A percentile compares a stretch with the other conserved stretches of the same genome.
Evolutionary conservation across 2,329 filamentous ascomycete genomes (phyloP).

Genomic region (Clonostachys solani): DNA sequence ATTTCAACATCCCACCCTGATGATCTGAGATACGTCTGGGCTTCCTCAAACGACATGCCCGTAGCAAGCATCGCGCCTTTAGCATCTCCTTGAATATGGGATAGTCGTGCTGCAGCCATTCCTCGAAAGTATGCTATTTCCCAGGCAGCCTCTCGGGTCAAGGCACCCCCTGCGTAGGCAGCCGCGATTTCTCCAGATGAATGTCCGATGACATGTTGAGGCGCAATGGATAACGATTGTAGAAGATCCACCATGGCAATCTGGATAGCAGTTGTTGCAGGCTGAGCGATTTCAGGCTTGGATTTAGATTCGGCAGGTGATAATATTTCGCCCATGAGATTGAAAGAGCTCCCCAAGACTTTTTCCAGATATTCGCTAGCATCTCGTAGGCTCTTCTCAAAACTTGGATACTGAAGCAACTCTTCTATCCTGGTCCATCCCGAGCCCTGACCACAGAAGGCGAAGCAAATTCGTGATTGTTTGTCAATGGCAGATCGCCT

Average conservation of each 20-base stretch:
- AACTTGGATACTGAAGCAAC: constrained; percentile 32
- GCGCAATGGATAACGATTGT: constrained; percentile 20
- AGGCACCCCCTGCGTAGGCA: constrained; percentile 29
- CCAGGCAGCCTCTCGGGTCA: constrained; percentile 31
- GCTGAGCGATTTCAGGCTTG: constrained; percentile 29
- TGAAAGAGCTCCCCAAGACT: constrained; percentile 21
- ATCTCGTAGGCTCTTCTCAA: constrained; percentile 33
- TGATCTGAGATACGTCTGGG: constrained; percentile 15
- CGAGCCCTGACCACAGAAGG: constrained; percentile 38
- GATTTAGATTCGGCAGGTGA: constrained; percentile 20
- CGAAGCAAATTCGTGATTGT: constrained; percentile 26
- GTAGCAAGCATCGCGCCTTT: constrained; percentile 37
- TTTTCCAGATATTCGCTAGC: constrained; percentile 22
- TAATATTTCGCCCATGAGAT: constrained; percentile 29
- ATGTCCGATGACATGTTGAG: constrained; percentile 33
- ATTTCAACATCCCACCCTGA: constrained; percentile 19
- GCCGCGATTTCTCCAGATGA: constrained; percentile 43
- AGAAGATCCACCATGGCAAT: constrained; percentile 36
- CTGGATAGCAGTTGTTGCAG: constrained; percentile 35
- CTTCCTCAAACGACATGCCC: constrained; percentile 21
- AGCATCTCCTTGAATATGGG: constrained; percentile 14
- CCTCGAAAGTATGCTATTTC: constrained; percentile 36
- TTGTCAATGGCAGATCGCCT: constrained; percentile 16
- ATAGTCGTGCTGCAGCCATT: constrained; percentile 21
- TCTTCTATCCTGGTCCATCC: constrained; percentile 37